phyloP scores from a whole-genome alignment of 1,284 basidiomycete species.

The Phellinidium pouzarii region DNA sequence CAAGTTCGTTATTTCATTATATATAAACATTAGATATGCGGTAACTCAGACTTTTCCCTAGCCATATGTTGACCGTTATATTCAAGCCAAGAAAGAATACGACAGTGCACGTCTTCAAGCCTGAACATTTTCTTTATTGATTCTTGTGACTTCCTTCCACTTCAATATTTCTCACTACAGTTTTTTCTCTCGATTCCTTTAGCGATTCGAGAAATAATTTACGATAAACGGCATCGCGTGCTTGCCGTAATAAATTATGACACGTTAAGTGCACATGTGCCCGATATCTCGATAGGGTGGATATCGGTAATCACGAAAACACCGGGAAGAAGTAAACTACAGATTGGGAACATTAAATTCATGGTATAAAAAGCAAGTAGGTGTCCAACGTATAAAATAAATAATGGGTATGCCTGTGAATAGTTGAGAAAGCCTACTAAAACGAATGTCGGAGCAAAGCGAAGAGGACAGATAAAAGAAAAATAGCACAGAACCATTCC shows the following conservation, averaged over 20 bases:
- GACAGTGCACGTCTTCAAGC: background rate
- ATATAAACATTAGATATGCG: background rate
- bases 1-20: constrained; percentile 8
- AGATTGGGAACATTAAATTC: background rate
- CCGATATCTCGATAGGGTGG: background rate
- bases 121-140: no score
- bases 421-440: background rate
- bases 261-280: background rate
- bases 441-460: background rate
- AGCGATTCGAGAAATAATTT: no score
- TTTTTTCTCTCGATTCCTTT: no score
- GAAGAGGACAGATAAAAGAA: background rate
- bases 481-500: background rate
- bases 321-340: background rate
- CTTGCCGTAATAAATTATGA: background rate
- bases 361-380: background rate
- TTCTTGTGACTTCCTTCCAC: background rate
- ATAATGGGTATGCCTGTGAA: background rate
- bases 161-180: no score
- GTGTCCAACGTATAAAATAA: background rate
- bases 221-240: background rate
- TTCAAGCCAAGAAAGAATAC: background rate
- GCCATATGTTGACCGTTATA: background rate
- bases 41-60: background rate
- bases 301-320: background rate